These are phyloP conservation scores for Malus hybrid DNA, from an alignment of 331 rosid genomes.

Conservation along the genomic window DNA sequence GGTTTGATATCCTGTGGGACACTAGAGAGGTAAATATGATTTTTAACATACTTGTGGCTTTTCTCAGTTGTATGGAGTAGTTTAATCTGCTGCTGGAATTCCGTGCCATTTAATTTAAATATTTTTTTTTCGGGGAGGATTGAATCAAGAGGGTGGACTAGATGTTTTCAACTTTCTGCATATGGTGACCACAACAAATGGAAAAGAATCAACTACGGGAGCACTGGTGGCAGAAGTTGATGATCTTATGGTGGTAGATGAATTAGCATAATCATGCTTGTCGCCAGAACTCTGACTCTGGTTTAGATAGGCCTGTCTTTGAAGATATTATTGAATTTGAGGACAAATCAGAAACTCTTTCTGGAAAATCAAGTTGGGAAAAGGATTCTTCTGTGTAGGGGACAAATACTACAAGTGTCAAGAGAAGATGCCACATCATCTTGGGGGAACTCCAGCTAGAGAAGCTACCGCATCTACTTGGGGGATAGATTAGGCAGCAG, in stretches of 20 bases:
- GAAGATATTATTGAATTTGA: conserved; percentile 49
- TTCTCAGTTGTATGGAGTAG: neutral
- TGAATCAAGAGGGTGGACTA: conserved; percentile 46
- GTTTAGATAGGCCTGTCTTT: conserved; percentile 52
- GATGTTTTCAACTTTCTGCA: conserved; percentile 69
- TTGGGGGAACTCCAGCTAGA: no score
- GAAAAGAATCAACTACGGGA: conserved; percentile 44
- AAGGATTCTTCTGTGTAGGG: conserved; percentile 14
- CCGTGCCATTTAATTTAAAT: neutral
- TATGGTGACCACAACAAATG: conserved; percentile 48
- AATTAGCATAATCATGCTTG: conserved; percentile 18
- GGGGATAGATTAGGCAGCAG: no score
- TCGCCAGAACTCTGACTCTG: conserved; percentile 51
- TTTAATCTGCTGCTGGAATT: neutral
- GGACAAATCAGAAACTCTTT: conserved; percentile 12
- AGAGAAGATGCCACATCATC: conserved; percentile 9
- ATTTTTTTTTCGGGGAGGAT: conserved; percentile 32
- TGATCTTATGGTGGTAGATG: conserved; percentile 49
- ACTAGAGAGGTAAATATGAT: conserved; percentile 45
- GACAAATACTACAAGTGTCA: neutral
- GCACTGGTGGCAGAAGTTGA: conserved; percentile 76
- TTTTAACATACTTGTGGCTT: neutral
- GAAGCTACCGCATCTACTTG: no score
- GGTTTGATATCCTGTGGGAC: conserved; percentile 79
- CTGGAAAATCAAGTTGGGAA: conserved; percentile 31